phyloP scores from a whole-genome alignment of 768 basidiomycete species.

The Agaricus bisporus region DNA sequence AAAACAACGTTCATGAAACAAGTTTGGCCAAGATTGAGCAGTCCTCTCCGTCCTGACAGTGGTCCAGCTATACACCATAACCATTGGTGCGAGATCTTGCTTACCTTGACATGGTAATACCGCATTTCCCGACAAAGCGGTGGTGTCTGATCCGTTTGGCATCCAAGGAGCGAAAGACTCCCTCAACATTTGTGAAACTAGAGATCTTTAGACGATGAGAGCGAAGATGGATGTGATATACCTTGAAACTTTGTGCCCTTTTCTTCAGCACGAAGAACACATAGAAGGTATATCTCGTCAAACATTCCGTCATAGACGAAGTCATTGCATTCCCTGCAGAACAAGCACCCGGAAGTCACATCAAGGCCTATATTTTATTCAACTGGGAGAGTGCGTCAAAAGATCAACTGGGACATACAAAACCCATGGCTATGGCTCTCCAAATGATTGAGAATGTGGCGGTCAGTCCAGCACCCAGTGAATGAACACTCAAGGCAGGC shows the following conservation, averaged over 20 bases:
- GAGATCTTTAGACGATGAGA: neutral
- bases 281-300: constrained; percentile 37
- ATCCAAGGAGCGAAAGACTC: constrained; percentile 33
- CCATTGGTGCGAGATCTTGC: constrained; percentile 3
- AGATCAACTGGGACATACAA: constrained; percentile 41
- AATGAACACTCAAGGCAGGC: constrained; percentile 69
- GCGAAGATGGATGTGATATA: constrained; percentile 17
- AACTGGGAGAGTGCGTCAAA: neutral
- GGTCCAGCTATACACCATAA: neutral
- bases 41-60: constrained; percentile 64
- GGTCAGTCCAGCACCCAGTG: constrained; percentile 62
- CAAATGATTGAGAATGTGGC: constrained; percentile 56
- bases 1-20: constrained; percentile 93
- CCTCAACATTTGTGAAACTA: constrained; percentile 30
- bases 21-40: constrained; percentile 86
- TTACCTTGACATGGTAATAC: constrained; percentile 71
- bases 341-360: constrained; percentile 65
- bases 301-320: constrained; percentile 59
- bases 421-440: constrained; percentile 52
- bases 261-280: constrained; percentile 53
- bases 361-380: constrained; percentile 54
- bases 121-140: constrained; percentile 42
- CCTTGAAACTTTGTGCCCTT: constrained; percentile 55
- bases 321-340: constrained; percentile 69
- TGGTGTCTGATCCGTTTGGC: constrained; percentile 30